phyloP scores from a whole-genome alignment of 352 stramenopile genomes.

The Phytophthora sp. region DNA sequence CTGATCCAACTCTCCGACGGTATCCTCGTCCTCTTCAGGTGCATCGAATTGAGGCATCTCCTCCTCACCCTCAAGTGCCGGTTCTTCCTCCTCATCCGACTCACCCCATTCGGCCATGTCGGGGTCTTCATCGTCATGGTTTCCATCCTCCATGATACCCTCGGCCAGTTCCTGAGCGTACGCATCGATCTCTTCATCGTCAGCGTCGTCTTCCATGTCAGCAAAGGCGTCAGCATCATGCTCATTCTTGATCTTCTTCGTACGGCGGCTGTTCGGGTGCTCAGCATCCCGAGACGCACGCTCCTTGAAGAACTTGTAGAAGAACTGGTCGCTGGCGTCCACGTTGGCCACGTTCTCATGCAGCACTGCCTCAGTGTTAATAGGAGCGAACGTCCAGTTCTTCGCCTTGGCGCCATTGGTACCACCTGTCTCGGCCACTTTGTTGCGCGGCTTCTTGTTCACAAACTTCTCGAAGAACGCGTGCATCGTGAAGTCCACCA shows the following conservation, averaged over 20 bases:
- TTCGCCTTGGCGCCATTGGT: constrained; percentile 42
- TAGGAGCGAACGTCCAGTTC: constrained; percentile 72
- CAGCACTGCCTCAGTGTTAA: constrained; percentile 77
- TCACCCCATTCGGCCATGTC: constrained; percentile 78
- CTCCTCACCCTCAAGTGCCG: constrained; percentile 58
- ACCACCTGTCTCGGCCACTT: constrained; percentile 27
- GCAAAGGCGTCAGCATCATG: constrained; percentile 63
- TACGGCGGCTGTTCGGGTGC: constrained; percentile 30
- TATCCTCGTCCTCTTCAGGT: constrained; percentile 46
- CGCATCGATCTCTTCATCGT: constrained; percentile 86
- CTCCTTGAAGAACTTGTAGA: constrained; percentile 95
- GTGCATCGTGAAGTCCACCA: constrained; percentile 97
- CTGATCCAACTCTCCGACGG: constrained; percentile 40
- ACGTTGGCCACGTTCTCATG: constrained; percentile 66
- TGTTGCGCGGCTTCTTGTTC: constrained; percentile 95
- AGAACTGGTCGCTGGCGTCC: constrained; percentile 89
- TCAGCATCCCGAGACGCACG: constrained; percentile 59
- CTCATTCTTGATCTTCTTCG: constrained; percentile 44
- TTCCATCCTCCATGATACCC: constrained; percentile 86
- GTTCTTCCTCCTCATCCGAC: constrained; percentile 52
- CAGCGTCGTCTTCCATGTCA: constrained; percentile 56
- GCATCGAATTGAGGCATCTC: constrained; percentile 46
- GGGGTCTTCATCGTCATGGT: constrained; percentile 78
- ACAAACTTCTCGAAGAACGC: constrained; percentile 99
- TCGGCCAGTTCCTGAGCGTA: constrained; percentile 91